Conservation (phyloP, 805 yeast species). For the Hanseniaspora valbyensis region DNA sequence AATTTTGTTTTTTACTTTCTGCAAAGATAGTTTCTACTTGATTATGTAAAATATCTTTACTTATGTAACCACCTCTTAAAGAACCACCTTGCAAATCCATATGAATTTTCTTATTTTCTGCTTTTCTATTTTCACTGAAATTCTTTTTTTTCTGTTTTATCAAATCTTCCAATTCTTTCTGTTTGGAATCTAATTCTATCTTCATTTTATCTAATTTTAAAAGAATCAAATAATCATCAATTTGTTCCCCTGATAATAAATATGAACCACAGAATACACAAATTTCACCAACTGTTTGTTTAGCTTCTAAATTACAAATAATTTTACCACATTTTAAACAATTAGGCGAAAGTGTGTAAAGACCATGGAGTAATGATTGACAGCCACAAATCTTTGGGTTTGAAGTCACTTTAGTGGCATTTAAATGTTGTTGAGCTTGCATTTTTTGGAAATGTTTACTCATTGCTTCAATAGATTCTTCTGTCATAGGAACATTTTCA, state of each 20-base stretch:
- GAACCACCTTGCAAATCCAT: conserved; percentile 1
- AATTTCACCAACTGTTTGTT: conserved; percentile 47
- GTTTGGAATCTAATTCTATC: conserved; percentile 27
- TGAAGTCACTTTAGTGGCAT: conserved; percentile 16
- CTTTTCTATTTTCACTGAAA: conserved; percentile 15
- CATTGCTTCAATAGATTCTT: conserved; percentile 13
- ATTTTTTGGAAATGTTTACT: conserved; percentile 1
- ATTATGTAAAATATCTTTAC: conserved; percentile 35
- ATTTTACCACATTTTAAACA: conserved; percentile 91
- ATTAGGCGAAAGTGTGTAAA: conserved; percentile 83
- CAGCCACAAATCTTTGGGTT: conserved; percentile 49
- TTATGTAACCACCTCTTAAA: conserved; percentile 6
- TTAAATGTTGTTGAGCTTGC: background rate
- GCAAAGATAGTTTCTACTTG: conserved; percentile 35
- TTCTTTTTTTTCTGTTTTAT: conserved; percentile 20
- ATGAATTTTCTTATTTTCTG: conserved; percentile 17
- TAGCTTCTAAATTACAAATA: conserved; percentile 78
- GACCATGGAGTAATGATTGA: conserved; percentile 78
- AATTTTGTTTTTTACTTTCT: conserved; percentile 28
- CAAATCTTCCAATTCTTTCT: conserved; percentile 16
- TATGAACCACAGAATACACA: conserved; percentile 73
- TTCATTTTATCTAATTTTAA: conserved; percentile 39
- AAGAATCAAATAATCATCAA: conserved; percentile 44
- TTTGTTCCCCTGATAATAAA: conserved; percentile 52
- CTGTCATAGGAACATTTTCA: conserved; percentile 8